phyloP scores from a whole-genome alignment of 768 basidiomycete genomes.

The Calocybe cyanea region DNA sequence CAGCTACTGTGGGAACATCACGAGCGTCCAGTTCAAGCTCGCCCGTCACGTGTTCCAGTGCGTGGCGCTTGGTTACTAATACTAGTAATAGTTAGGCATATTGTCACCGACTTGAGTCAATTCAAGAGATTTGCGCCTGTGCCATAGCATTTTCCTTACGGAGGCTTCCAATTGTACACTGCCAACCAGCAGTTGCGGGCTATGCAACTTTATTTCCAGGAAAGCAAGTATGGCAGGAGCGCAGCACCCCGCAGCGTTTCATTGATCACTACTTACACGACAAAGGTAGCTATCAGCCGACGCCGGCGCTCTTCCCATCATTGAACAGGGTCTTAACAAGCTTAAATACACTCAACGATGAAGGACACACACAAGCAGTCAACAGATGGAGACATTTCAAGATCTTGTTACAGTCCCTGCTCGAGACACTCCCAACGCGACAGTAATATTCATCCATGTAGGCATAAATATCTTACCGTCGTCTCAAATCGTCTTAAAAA shows the following conservation, averaged over 20 bases:
- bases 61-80: not conserved
- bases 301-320: not conserved
- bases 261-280: constrained; percentile 5
- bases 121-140: too few relatives aligned
- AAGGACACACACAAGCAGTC: constrained; percentile 3
- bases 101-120: not conserved
- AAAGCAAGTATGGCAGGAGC: constrained; percentile 1
- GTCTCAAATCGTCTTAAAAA: not conserved
- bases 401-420: constrained; percentile 18
- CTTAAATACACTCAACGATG: constrained; percentile 13
- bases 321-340: not conserved
- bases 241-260: constrained; percentile 12
- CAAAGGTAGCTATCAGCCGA: constrained; percentile 8
- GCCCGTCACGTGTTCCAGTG: not conserved
- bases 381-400: too few relatives aligned
- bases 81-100: not conserved
- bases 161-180: not conserved
- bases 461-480: constrained; percentile 14
- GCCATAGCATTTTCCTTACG: too few relatives aligned
- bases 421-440: constrained; percentile 49
- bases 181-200: not conserved
- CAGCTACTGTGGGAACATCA: constrained; percentile 10
- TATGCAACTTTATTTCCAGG: not conserved
- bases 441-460: constrained; percentile 73
- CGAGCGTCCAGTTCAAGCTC: not conserved